Conservation (phyloP, 805 yeast species). For the Saturnispora zaruensis region DNA sequence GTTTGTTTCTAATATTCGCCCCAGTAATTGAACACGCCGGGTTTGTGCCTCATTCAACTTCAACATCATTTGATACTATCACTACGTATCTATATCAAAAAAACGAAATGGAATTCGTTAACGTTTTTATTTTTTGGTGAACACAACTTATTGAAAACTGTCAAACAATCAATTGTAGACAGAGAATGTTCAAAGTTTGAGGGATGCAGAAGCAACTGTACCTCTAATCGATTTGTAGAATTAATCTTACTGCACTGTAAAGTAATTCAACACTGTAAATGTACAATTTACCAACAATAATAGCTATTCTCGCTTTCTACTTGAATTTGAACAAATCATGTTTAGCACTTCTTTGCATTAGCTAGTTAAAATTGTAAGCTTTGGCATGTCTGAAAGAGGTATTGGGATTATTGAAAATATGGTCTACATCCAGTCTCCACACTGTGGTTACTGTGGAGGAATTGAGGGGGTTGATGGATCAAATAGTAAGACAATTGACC, state of each 20-base stretch:
- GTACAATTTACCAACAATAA: neutral
- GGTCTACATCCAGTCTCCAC: slow-evolving; percentile 32
- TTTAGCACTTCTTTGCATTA: neutral
- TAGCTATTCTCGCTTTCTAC: neutral
- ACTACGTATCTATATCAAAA: neutral
- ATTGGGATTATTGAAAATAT: neutral
- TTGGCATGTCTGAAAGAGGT: neutral
- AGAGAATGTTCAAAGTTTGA: neutral
- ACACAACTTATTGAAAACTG: neutral
- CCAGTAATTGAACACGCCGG: neutral
- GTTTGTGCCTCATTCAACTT: neutral
- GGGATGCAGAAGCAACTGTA: neutral
- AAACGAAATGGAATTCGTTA: neutral
- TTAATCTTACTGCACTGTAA: neutral
- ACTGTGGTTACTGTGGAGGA: slow-evolving; percentile 69
- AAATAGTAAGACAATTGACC: slow-evolving; percentile 25
- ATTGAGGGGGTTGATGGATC: neutral
- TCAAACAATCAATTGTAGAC: neutral
- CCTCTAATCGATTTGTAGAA: neutral
- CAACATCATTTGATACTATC: neutral
- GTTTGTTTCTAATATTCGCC: slow-evolving; percentile 5
- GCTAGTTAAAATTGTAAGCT: neutral
- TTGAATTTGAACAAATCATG: neutral
- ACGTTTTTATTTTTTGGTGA: neutral
- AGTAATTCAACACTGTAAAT: neutral